Conservation (phyloP, 179 eudicot species). For the Silene noctiflora region DNA sequence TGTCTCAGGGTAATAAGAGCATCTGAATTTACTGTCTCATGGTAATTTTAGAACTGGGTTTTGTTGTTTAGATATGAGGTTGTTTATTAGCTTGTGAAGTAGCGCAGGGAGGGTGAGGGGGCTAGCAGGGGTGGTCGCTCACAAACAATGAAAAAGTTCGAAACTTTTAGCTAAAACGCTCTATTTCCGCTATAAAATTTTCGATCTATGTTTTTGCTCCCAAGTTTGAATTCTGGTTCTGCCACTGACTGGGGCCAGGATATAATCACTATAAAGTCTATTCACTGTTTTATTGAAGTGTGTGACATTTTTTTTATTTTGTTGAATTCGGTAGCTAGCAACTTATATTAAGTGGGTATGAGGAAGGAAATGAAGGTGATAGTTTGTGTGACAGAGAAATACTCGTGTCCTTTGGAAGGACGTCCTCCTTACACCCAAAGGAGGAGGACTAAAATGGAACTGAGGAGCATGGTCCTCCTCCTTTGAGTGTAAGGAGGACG, state of each 20-base stretch:
- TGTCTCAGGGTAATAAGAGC: no score
- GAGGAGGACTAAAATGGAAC: no score
- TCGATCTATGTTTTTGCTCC: background rate
- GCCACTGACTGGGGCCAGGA: background rate
- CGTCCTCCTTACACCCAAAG: no score
- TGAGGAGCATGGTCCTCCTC: no score
- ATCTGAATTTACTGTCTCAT: no score
- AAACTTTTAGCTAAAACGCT: background rate
- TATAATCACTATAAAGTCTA: background rate
- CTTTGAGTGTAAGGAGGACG: no score
- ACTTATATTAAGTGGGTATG: background rate
- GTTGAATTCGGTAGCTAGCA: background rate
- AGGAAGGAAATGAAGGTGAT: background rate
- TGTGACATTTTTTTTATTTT: background rate
- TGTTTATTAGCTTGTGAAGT: no score
- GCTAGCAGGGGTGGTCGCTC: no score
- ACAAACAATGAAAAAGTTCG: no score
- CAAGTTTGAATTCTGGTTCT: background rate
- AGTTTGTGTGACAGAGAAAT: no score
- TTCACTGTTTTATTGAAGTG: background rate
- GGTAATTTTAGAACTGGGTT: background rate
- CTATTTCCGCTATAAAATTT: background rate
- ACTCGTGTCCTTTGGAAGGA: no score
- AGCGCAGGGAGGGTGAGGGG: no score
- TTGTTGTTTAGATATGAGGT: background rate